A percentile compares a stretch with the other conserved stretches of the same genome.
These are phyloP conservation scores for Tetrahymena elliotti DNA, from an alignment of 73 alveolate genomes.

Conservation along the genomic window DNA sequence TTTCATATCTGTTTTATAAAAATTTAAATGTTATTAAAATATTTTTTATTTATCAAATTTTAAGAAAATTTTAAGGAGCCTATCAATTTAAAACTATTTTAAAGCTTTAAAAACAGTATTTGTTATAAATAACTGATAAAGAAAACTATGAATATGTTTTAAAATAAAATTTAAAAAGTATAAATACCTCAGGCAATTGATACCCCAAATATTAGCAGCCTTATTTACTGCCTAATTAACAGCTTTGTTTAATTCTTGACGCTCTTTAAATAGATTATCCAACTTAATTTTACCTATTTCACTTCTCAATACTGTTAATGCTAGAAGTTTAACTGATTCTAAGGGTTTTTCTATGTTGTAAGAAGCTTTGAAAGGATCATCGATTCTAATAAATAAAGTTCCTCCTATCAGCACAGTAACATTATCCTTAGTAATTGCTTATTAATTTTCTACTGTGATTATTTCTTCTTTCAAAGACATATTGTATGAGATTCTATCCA, in stretches of 20 bases:
- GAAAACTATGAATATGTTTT: no score
- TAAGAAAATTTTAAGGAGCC: no score
- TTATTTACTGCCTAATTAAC: slow-evolving; percentile 3
- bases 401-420: slow-evolving; percentile 89
- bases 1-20: slow-evolving; percentile 3
- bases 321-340: slow-evolving; percentile 8
- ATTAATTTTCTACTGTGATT: slow-evolving; percentile 54
- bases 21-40: neutral
- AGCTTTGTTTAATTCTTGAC: slow-evolving; percentile 23
- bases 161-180: no score
- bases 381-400: slow-evolving; percentile 70
- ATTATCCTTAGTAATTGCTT: slow-evolving; percentile 80
- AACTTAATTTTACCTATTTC: slow-evolving; percentile 40
- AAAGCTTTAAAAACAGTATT: no score
- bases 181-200: slow-evolving; percentile 1
- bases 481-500: slow-evolving; percentile 69
- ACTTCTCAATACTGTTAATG: slow-evolving; percentile 19
- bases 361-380: slow-evolving; percentile 71
- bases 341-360: slow-evolving; percentile 7
- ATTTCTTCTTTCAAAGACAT: slow-evolving; percentile 81
- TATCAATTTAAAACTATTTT: no score
- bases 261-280: slow-evolving; percentile 18
- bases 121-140: no score
- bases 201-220: slow-evolving; percentile 37
- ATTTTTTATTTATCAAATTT: neutral